Evolutionary conservation across 805 yeast species (phyloP), one percentile per base, ranked within the genome.

Genomic region (Lipomyces yamadae): DNA sequence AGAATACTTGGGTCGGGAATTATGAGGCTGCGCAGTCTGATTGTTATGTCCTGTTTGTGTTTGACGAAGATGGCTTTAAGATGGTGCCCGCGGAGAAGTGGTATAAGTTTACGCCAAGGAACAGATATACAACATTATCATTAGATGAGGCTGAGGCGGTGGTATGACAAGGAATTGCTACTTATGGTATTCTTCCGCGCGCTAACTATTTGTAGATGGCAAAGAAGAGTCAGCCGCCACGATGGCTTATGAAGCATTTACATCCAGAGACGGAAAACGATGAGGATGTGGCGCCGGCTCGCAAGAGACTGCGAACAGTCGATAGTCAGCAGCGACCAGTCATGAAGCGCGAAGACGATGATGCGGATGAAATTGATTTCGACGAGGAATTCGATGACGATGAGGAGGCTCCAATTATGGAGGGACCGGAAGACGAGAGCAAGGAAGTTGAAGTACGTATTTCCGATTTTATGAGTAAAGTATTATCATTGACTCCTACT

Each of bases 321-420:
- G 82, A 82, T 58, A 80, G 81, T 13, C 80, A 80, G 56, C 76
- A 76, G 30, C 56, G 72, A 76, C 78, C 62, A 72, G 77, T 72
- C 72, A 53, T 58, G 45, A 66, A 66, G 60, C 54, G 79, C 71
- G 85, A 81, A 53, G 75, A 86, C 68, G 88, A 92, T 10, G 97
- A 92, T 65, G 92, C 90, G 70, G 98, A 93, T 71, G 98, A 92
- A 75, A 80, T 95, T 74, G 99, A 94, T 79, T 94, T 83, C 74
- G 98, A 95, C 72, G 98, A 95, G 77, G 98, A 93, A 77, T 95
- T 95, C 78, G 98, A 95, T 34, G 99, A 95, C 78, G 99, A 95
- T 77, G 99, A 95, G 80, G 99, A 94, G 77, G 98, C 98, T 1
- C 99, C 99, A 35, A 90, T 95, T 66, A 86, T 94, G 83, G 98